Percentiles rank a stretch among this genome's conserved stretches.
These are phyloP conservation scores for Aspergillus arachidicola DNA, from an alignment of 2,329 filamentous ascomycete species.

Conservation along the genomic window DNA sequence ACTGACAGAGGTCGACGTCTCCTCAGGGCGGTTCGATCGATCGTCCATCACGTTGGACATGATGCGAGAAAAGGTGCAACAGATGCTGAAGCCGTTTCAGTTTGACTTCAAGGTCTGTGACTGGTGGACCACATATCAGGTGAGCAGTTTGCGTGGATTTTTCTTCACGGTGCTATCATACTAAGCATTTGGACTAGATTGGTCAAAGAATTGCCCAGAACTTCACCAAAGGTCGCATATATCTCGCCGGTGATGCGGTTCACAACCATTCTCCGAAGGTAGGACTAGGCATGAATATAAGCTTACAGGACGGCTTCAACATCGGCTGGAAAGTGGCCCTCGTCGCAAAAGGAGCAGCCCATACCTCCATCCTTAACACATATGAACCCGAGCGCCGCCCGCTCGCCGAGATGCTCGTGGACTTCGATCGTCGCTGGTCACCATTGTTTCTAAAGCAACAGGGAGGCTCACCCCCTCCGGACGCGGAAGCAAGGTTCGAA, in stretches of 20 bases:
- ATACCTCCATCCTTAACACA: slow-evolving; percentile 49
- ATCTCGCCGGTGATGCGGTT: slow-evolving; percentile 14
- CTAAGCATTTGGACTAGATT: slow-evolving; percentile 2
- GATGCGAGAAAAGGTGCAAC: slow-evolving; percentile 9
- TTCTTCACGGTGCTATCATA: background rate
- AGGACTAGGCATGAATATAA: slow-evolving; percentile 28
- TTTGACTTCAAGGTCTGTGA: slow-evolving; percentile 16
- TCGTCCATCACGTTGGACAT: slow-evolving; percentile 12
- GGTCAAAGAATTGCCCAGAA: slow-evolving; percentile 14
- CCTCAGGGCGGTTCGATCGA: slow-evolving; percentile 4
- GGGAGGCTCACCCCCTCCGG: background rate
- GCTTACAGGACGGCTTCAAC: slow-evolving; percentile 55
- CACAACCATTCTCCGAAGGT: slow-evolving; percentile 17
- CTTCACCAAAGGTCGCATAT: slow-evolving; percentile 13
- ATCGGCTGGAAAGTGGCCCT: slow-evolving; percentile 58
- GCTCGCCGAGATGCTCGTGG: slow-evolving; percentile 67
- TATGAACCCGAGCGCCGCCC: slow-evolving; percentile 56
- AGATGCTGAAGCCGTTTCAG: slow-evolving; percentile 8
- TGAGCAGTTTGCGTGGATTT: background rate
- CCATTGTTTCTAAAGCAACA: slow-evolving; percentile 8
- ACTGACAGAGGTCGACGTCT: slow-evolving; percentile 6
- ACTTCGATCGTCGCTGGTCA: slow-evolving; percentile 53
- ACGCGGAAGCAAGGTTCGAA: background rate
- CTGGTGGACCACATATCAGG: slow-evolving; percentile 19
- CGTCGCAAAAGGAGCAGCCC: slow-evolving; percentile 45